phyloP scores from a whole-genome alignment of 495 filamentous ascomycete genomes.

The Penicillium argentinense region DNA sequence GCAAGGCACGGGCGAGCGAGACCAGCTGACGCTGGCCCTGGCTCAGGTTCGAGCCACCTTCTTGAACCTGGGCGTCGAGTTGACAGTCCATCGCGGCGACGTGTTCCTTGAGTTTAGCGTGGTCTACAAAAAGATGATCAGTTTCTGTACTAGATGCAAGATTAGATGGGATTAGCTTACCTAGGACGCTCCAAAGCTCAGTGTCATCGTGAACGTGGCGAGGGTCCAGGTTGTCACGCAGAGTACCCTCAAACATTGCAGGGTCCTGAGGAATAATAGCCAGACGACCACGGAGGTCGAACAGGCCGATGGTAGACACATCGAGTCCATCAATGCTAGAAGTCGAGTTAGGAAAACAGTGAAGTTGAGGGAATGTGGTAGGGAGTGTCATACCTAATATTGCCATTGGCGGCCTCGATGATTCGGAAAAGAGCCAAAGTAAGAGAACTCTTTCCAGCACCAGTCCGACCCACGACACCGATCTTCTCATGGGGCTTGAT shows the following conservation, averaged over 20 bases:
- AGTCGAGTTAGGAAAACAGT: too few relatives aligned
- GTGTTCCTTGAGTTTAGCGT: slow-evolving; percentile 91
- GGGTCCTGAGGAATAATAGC: slow-evolving; percentile 99
- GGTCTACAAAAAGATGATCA: slow-evolving; percentile 55
- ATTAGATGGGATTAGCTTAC: slow-evolving; percentile 41
- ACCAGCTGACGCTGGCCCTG: slow-evolving; percentile 82
- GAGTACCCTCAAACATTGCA: slow-evolving; percentile 92
- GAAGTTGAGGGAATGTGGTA: too few relatives aligned
- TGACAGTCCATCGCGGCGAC: slow-evolving; percentile 84
- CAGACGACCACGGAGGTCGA: slow-evolving; percentile 84
- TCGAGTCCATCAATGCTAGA: slow-evolving; percentile 78
- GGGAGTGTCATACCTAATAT: slow-evolving; percentile 64
- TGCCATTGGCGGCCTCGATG: slow-evolving; percentile 79
- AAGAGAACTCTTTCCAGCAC: slow-evolving; percentile 94
- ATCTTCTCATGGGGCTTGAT: slow-evolving; percentile 98
- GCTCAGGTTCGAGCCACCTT: slow-evolving; percentile 74
- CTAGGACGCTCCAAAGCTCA: slow-evolving; percentile 94
- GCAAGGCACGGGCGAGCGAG: slow-evolving; percentile 86
- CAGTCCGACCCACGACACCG: slow-evolving; percentile 94
- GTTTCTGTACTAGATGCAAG: too few relatives aligned
- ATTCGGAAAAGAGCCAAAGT: slow-evolving; percentile 94
- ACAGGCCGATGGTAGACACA: slow-evolving; percentile 84
- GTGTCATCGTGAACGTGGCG: slow-evolving; percentile 95
- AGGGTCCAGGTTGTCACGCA: slow-evolving; percentile 96
- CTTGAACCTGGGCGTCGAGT: slow-evolving; percentile 85